Base-by-base conservation (phyloP, 1,139 yeast species). In the Scheffersomyces segobiensis region DNA sequence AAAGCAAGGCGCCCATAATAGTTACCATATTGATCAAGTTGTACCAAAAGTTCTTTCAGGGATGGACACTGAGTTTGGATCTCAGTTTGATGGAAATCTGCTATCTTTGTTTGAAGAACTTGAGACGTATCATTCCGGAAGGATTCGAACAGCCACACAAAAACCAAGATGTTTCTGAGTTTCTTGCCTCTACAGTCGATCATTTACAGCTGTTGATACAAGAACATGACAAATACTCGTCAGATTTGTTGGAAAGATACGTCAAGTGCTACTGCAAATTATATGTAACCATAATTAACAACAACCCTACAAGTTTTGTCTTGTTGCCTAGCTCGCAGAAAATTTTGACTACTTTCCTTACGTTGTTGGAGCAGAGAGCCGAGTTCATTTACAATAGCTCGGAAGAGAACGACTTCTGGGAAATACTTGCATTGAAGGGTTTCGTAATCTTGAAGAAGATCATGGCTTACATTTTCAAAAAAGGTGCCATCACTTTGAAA, bases 211-310 rank as follows among this genome's bases (percentile, higher is more conserved):
- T 78, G 14, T 76, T 91, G 59, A 72, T 89, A 4, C 60, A 77
- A 20, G 80, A 82, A 59, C 88, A 88, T 68, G 87, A 87, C 39
- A 76, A 77, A 57, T 82, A 80, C 57, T 70, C 78, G 2, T 73
- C 85, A 24, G 92, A 87, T 55, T 71, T 86, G 49, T 74, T 91
- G 24, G 93, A 88, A 65, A 84, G 90, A 67, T 91, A 87, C 64
- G 84, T 91, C 56, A 86, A 85, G 66, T 87, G 96, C 60, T 87
- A 89, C 68, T 86, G 93, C 56, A 95, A 95, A 71, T 72, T 93
- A 49, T 92, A 88, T 67, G 82, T 82, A 58, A 79, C 84, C 49
- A 70, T 91, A 57, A 78, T 84, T 21, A 80, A 75, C 55, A 73
- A 76, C 24, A 90, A 88, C 62, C 90, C 97, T 0, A 84, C 92